These are phyloP conservation scores for Coemansia sp. DNA, from an alignment of 192 early-diverging fungal species.

Conservation along the genomic window DNA sequence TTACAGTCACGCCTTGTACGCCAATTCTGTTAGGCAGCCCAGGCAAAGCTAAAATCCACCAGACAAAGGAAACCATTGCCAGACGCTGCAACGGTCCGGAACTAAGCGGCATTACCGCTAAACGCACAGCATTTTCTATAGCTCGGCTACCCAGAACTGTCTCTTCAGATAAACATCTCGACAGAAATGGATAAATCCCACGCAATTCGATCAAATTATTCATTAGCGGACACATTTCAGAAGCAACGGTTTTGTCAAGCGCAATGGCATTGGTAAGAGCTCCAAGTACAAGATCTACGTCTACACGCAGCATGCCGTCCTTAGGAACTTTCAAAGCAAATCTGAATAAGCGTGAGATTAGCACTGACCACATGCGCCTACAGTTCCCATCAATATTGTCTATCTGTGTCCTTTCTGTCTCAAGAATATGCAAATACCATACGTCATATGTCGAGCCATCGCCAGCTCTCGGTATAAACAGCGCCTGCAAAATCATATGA, in stretches of 20 bases:
- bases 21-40: conserved; percentile 44
- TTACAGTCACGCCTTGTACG: conserved; percentile 23
- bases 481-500: conserved; percentile 17
- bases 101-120: conserved; percentile 22
- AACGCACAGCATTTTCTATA: conserved; percentile 1
- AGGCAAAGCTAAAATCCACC: conserved; percentile 33
- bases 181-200: conserved; percentile 31
- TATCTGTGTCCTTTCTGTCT: neutral
- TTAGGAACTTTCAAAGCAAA: conserved; percentile 6
- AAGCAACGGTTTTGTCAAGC: neutral
- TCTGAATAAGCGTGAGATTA: conserved; percentile 22
- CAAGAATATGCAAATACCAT: neutral
- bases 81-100: conserved; percentile 7
- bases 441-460: neutral
- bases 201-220: conserved; percentile 15
- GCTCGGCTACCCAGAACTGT: neutral
- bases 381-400: neutral
- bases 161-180: conserved; percentile 10
- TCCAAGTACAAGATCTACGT: neutral
- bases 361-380: conserved; percentile 19
- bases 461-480: conserved; percentile 13
- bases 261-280: neutral
- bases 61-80: conserved; percentile 29
- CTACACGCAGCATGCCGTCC: neutral
- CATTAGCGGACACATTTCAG: conserved; percentile 12